Percentiles rank a stretch among this genome's conserved stretches.
phyloP scores from a whole-genome alignment of 1,139 yeast species.

The Arxiozyma slooffiae region DNA sequence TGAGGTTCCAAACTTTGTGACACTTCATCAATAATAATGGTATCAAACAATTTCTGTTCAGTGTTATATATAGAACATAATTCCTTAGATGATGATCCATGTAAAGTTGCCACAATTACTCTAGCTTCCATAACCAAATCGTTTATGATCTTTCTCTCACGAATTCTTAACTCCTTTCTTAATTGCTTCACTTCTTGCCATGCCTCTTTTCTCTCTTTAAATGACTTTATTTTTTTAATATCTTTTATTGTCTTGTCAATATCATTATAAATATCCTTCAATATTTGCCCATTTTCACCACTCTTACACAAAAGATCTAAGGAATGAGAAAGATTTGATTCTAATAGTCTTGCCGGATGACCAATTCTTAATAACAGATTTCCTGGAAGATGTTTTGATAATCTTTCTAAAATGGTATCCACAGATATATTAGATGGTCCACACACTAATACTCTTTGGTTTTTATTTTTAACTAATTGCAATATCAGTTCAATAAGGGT shows the following conservation, averaged over 20 bases:
- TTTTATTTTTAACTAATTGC: conserved; percentile 50
- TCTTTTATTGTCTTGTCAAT: conserved; percentile 51
- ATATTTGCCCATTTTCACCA: conserved; percentile 51
- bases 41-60: conserved; percentile 47
- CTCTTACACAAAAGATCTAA: conserved; percentile 62
- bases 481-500: conserved; percentile 78
- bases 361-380: conserved; percentile 68
- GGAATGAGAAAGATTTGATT: conserved; percentile 57
- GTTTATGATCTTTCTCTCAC: conserved; percentile 57
- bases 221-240: conserved; percentile 56
- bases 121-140: conserved; percentile 52
- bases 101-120: conserved; percentile 74
- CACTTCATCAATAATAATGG: conserved; percentile 87
- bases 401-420: conserved; percentile 78
- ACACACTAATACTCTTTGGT: conserved; percentile 69
- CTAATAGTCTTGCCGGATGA: conserved; percentile 80
- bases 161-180: conserved; percentile 53
- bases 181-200: conserved; percentile 63
- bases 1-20: conserved; percentile 92
- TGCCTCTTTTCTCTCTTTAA: conserved; percentile 52
- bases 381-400: conserved; percentile 44
- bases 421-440: conserved; percentile 96
- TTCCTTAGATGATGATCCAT: conserved; percentile 75
- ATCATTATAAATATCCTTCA: conserved; percentile 61
- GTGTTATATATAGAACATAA: conserved; percentile 39